Percentiles rank a stretch among this genome's conserved stretches.
Evolutionary conservation across 306 rosid genomes (phyloP).

Genomic region (Notholithocarpus densiflorus): DNA sequence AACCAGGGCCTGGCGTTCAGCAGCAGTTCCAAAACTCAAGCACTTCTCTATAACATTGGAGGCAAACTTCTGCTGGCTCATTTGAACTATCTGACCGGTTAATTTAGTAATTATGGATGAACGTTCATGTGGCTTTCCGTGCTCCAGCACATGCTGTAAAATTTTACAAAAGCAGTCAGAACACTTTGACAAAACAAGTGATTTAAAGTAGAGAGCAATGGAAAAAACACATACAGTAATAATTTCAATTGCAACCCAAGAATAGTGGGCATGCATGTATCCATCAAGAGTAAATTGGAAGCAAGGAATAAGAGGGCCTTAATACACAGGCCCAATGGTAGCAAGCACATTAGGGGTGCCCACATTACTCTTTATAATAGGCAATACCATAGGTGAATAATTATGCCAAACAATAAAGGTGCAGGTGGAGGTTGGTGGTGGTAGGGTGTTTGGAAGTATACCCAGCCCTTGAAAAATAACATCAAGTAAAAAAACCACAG

Average conservation of each 20-base stretch:
- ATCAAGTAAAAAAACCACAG: not conserved
- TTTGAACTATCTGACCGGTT: slow-evolving; percentile 80
- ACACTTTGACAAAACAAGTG: not conserved
- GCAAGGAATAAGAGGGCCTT: not conserved
- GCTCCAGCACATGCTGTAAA: slow-evolving; percentile 79
- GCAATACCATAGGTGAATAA: not conserved
- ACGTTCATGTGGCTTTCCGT: slow-evolving; percentile 90
- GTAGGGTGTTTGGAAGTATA: not conserved
- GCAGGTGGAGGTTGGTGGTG: not conserved
- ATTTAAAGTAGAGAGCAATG: not conserved
- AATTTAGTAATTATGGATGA: slow-evolving; percentile 79
- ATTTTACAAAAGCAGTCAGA: not conserved
- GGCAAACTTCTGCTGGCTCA: slow-evolving; percentile 99
- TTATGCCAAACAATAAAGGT: not conserved
- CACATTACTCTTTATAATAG: not conserved
- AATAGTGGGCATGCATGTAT: not conserved
- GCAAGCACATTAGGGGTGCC: not conserved
- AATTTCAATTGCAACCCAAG: not conserved
- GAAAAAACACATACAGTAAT: not conserved
- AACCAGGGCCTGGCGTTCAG: slow-evolving; percentile 76
- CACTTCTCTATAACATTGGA: slow-evolving; percentile 93
- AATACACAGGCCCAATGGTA: not conserved
- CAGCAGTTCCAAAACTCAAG: slow-evolving; percentile 76
- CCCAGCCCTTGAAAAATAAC: not conserved
- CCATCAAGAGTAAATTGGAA: not conserved